Evolutionary conservation across 495 filamentous ascomycete genomes (phyloP).

Genomic region (Podospora pseudocomata): DNA sequence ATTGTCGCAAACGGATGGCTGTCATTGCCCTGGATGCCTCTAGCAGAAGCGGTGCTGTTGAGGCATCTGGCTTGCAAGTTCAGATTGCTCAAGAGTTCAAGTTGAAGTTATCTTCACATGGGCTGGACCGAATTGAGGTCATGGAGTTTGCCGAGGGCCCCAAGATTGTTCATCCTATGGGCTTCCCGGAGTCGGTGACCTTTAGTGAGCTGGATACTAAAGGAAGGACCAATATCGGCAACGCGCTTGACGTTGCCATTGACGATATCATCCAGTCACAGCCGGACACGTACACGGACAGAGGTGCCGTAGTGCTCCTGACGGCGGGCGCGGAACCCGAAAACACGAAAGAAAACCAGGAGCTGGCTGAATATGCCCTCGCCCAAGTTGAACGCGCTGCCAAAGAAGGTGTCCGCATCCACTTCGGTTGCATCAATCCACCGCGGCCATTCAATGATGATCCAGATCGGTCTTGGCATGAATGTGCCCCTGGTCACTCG

Average conservation of each 20-base stretch:
- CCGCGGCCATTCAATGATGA: background rate
- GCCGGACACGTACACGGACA: slow-evolving; percentile 23
- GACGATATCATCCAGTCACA: slow-evolving; percentile 19
- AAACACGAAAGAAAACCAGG: background rate
- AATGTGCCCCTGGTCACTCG: slow-evolving; percentile 14
- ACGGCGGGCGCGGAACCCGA: slow-evolving; percentile 14
- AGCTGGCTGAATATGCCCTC: slow-evolving; percentile 3
- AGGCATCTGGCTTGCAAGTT: background rate
- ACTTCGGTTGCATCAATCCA: slow-evolving; percentile 25
- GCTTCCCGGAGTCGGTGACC: slow-evolving; percentile 10
- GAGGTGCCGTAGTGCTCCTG: slow-evolving; percentile 21
- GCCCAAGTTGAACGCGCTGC: slow-evolving; percentile 18
- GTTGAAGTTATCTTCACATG: slow-evolving; percentile 8
- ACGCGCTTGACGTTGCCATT: slow-evolving; percentile 21
- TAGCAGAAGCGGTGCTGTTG: background rate
- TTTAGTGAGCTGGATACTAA: slow-evolving; percentile 6
- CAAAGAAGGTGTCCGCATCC: slow-evolving; percentile 25
- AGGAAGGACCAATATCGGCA: slow-evolving; percentile 12
- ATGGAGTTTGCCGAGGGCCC: slow-evolving; percentile 17
- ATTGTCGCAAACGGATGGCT: slow-evolving; percentile 27
- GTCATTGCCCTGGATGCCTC: slow-evolving; percentile 15
- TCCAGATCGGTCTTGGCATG: background rate
- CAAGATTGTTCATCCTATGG: slow-evolving; percentile 18
- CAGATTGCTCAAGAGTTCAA: slow-evolving; percentile 11
- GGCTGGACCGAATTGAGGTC: slow-evolving; percentile 18